Evolutionary conservation across 1,139 yeast genomes (phyloP), one percentile per base, ranked within the genome.

Genomic region (Hansenula sp.): DNA sequence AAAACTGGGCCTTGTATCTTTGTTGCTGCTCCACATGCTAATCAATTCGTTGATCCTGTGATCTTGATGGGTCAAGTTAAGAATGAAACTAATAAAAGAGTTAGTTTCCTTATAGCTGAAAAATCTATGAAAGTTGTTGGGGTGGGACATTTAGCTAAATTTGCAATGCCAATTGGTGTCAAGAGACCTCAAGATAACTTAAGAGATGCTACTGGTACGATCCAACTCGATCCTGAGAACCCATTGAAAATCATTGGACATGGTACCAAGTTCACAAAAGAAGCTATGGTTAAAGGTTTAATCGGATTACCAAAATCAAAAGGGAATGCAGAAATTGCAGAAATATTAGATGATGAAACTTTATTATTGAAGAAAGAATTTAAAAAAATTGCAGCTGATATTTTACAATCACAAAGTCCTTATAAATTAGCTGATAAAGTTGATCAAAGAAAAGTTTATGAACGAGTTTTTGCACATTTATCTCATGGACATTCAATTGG

Each of bases 11-110:
- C 97, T 0, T 80, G 89, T 19, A 89, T 92, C 43, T 87, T 92
- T 57, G 97, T 92, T 34, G 97, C 94, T 2, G 98, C 97, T 9
- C 97, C 97, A 9, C 98, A 90, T 66, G 96, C 96, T 28, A 92
- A 90, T 62, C 98, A 90, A 61, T 92, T 92, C 55, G 94, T 90
- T 29, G 98, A 92, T 58, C 96, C 97, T 1, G 73, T 88, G 42
- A 73, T 89, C 40, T 69, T 92, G 41, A 80, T 87, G 87, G 82
- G 84, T 39, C 94, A 85, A 57, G 89, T 88, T 27, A 78, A 80
- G 50, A 71, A 73, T 41, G 87, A 82, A 48, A 78, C 85, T 6
- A 73, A 79, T 24, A 71, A 96, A 47, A 69, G 97, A 40, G 76
- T 90, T 25, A 84, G 95, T 21, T 90, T 90, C 56, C 68, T 90